Percentiles rank a stretch among this genome's conserved stretches.
Evolutionary conservation across 1,139 yeast species (phyloP).

Genomic region (Candida gigantensis): DNA sequence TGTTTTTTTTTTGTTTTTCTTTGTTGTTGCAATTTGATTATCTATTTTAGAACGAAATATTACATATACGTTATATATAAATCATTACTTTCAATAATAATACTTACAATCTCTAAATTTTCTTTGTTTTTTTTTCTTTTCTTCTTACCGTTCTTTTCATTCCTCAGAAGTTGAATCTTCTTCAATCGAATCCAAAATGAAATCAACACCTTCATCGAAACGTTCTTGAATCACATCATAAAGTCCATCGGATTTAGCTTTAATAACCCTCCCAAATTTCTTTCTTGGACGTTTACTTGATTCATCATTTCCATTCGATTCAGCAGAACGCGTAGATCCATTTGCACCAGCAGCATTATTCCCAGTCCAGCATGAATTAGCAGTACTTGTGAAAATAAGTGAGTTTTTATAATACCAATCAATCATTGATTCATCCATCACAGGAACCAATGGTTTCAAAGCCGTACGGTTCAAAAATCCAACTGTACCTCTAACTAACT

Average conservation of each 20-base stretch:
- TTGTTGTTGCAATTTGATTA: no score
- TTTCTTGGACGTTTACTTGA: slow-evolving; percentile 75
- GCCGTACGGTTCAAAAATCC: slow-evolving; percentile 67
- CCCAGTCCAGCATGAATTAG: slow-evolving; percentile 78
- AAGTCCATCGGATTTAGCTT: slow-evolving; percentile 70
- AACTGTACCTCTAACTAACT: slow-evolving; percentile 70
- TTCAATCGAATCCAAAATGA: slow-evolving; percentile 73
- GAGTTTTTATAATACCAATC: slow-evolving; percentile 94
- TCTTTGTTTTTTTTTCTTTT: not conserved
- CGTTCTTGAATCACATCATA: slow-evolving; percentile 78
- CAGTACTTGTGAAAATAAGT: slow-evolving; percentile 71
- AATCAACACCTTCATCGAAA: slow-evolving; percentile 83
- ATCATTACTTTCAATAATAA: not conserved
- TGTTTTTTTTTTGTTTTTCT: not conserved
- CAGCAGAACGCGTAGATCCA: no score
- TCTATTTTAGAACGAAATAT: no score
- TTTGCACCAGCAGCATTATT: slow-evolving; percentile 27
- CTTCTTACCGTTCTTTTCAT: not conserved
- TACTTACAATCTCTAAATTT: not conserved
- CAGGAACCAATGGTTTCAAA: slow-evolving; percentile 76
- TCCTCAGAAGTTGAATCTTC: slow-evolving; percentile 37
- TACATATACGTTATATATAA: not conserved
- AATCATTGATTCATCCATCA: slow-evolving; percentile 82
- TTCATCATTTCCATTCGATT: slow-evolving; percentile 31
- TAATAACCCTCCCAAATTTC: slow-evolving; percentile 85